Evolutionary conservation across 345 rosid genomes (phyloP).

Genomic region (Corchorus capsularis): DNA sequence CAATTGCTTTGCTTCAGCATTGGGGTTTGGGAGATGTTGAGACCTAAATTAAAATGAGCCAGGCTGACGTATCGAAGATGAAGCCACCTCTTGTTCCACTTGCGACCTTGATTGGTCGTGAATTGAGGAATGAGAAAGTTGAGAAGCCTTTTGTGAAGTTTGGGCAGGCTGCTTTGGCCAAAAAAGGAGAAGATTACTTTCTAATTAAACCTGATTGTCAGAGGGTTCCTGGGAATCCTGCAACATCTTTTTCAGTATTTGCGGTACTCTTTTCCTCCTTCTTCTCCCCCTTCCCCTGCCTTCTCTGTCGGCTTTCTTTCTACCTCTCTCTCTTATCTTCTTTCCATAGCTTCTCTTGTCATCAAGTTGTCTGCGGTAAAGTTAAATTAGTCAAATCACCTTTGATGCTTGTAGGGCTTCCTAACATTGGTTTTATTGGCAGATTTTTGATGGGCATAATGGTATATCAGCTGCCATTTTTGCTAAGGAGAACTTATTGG

Average conservation of each 20-base stretch:
- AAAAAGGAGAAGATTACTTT: conserved; percentile 98
- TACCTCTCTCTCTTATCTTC: neutral
- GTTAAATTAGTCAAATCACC: neutral
- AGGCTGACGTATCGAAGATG: conserved; percentile 59
- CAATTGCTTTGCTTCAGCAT: conserved; percentile 13
- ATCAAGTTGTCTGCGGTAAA: conserved; percentile 6
- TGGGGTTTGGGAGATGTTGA: conserved; percentile 48
- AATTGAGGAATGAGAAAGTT: conserved; percentile 81
- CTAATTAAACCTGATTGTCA: conserved; percentile 74
- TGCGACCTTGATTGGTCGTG: conserved; percentile 88
- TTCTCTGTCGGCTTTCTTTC: neutral
- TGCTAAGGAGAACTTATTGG: conserved; percentile 77
- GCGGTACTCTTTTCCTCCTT: conserved; percentile 59
- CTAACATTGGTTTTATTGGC: conserved; percentile 26
- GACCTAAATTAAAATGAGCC: conserved; percentile 63
- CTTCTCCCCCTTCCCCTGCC: neutral
- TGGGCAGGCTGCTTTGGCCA: conserved; percentile 97
- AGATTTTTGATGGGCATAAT: conserved; percentile 98
- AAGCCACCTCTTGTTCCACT: conserved; percentile 85
- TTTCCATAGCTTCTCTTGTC: neutral
- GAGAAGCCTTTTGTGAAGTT: conserved; percentile 86
- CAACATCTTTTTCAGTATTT: conserved; percentile 89
- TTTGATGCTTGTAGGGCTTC: conserved; percentile 14
- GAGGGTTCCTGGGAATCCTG: conserved; percentile 76
- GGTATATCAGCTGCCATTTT: conserved; percentile 98